These are phyloP conservation scores for Letharia lupina DNA, from an alignment of 495 filamentous ascomycete genomes.

Conservation along the genomic window DNA sequence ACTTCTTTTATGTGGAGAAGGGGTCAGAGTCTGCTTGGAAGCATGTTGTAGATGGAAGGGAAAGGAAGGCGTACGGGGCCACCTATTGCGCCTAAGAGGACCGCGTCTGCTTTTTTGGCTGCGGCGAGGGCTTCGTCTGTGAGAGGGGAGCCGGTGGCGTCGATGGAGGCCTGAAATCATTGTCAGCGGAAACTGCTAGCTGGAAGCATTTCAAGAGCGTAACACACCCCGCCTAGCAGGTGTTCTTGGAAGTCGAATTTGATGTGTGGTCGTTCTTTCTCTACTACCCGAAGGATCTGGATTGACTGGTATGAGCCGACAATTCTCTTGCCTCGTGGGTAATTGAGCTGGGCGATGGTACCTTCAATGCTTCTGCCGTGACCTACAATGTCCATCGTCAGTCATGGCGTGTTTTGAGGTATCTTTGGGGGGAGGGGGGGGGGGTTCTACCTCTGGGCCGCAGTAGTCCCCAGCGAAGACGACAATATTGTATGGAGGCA, in stretches of 20 bases:
- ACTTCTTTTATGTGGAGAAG: constrained; percentile 51
- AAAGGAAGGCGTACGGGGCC: constrained; percentile 55
- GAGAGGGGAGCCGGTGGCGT: constrained; percentile 65
- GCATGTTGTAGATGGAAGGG: neutral
- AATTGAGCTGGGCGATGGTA: constrained; percentile 28
- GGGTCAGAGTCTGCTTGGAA: constrained; percentile 1
- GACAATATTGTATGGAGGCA: constrained; percentile 49
- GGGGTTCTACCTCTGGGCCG: constrained; percentile 70
- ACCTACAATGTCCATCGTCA: constrained; percentile 31
- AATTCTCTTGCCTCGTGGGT: neutral
- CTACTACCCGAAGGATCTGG: constrained; percentile 67
- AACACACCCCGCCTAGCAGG: constrained; percentile 82
- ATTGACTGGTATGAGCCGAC: constrained; percentile 3
- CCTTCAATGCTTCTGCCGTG: constrained; percentile 76
- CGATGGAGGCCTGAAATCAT: constrained; percentile 66
- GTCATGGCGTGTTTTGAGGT: neutral
- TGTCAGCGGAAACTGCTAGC: neutral
- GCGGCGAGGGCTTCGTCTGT: constrained; percentile 79
- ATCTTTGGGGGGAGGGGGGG: neutral
- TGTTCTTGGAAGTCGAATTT: constrained; percentile 90
- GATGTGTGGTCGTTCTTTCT: constrained; percentile 56
- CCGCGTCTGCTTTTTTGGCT: constrained; percentile 83
- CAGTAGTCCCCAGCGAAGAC: constrained; percentile 87
- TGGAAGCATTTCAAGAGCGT: neutral
- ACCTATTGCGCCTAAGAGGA: constrained; percentile 90